Conservation (phyloP, 2,329 filamentous ascomycete species). For the Epichloe typhina region DNA sequence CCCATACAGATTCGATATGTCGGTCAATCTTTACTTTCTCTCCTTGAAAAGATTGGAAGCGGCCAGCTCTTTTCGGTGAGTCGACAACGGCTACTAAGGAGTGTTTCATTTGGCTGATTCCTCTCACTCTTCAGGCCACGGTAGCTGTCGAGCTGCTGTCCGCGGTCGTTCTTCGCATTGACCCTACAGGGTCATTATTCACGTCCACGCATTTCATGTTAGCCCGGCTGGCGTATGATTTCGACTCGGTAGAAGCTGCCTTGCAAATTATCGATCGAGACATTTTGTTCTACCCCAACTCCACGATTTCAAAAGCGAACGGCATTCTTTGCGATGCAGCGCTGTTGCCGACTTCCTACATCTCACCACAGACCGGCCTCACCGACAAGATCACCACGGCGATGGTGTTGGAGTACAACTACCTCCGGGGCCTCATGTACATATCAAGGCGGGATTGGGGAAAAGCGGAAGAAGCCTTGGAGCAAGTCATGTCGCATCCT, state of each 20-base stretch:
- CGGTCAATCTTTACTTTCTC: slow-evolving; percentile 26
- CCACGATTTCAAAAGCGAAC: slow-evolving; percentile 21
- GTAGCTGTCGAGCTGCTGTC: slow-evolving; percentile 33
- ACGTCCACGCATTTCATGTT: slow-evolving; percentile 50
- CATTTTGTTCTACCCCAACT: slow-evolving; percentile 51
- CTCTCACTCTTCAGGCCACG: slow-evolving; percentile 23
- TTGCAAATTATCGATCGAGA: slow-evolving; percentile 50
- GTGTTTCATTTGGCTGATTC: background rate
- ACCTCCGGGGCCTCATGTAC: slow-evolving; percentile 51
- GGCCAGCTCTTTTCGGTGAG: slow-evolving; percentile 31
- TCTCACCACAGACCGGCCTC: slow-evolving; percentile 45
- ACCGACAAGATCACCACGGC: slow-evolving; percentile 37
- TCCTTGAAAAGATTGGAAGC: slow-evolving; percentile 28
- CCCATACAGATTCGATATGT: slow-evolving; percentile 38
- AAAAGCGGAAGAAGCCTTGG: slow-evolving; percentile 47
- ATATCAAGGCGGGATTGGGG: slow-evolving; percentile 48
- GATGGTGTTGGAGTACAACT: slow-evolving; percentile 53
- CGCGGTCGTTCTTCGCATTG: slow-evolving; percentile 48
- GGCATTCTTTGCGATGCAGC: slow-evolving; percentile 31
- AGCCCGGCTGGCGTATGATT: slow-evolving; percentile 44
- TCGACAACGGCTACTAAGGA: background rate
- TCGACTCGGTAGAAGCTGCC: slow-evolving; percentile 37
- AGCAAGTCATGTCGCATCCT: slow-evolving; percentile 55
- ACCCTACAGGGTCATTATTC: slow-evolving; percentile 52
- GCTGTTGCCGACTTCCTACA: slow-evolving; percentile 39